Conservation (phyloP, 176 grass and related monocot genomes). For the Carex kokanica region DNA sequence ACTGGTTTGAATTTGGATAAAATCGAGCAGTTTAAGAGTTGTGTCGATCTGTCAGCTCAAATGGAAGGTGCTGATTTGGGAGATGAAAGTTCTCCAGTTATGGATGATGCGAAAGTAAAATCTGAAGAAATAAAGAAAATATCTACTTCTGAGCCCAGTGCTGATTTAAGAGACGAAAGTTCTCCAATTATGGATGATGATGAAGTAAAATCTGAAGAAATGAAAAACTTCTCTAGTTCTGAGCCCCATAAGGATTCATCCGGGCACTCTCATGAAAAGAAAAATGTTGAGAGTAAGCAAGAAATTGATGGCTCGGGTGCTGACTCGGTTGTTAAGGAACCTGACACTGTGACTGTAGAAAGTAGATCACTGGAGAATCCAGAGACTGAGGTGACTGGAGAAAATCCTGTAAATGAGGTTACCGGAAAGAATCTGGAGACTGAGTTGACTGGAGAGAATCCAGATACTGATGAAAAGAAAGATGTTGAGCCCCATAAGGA, state of each 20-base stretch:
- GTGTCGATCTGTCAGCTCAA: slow-evolving; percentile 69
- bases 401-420: slow-evolving; percentile 10
- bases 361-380: slow-evolving; percentile 13
- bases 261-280: neutral
- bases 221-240: slow-evolving; percentile 23
- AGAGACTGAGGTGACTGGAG: slow-evolving; percentile 30
- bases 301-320: slow-evolving; percentile 24
- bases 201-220: slow-evolving; percentile 33
- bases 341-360: neutral
- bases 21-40: slow-evolving; percentile 76
- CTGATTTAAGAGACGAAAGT: slow-evolving; percentile 40
- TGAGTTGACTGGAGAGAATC: slow-evolving; percentile 1
- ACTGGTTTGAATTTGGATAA: slow-evolving; percentile 41
- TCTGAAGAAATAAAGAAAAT: slow-evolving; percentile 33
- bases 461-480: neutral
- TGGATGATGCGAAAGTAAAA: slow-evolving; percentile 40
- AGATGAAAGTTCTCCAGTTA: slow-evolving; percentile 41
- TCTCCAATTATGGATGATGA: slow-evolving; percentile 43
- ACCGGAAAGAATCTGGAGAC: neutral
- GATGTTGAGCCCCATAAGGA: no score
- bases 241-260: slow-evolving; percentile 28
- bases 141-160: slow-evolving; percentile 12
- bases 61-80: slow-evolving; percentile 46
- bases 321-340: neutral
- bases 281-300: slow-evolving; percentile 20